phyloP scores from a whole-genome alignment of 805 yeast genomes.

The Ogataea nitratoaversa region DNA sequence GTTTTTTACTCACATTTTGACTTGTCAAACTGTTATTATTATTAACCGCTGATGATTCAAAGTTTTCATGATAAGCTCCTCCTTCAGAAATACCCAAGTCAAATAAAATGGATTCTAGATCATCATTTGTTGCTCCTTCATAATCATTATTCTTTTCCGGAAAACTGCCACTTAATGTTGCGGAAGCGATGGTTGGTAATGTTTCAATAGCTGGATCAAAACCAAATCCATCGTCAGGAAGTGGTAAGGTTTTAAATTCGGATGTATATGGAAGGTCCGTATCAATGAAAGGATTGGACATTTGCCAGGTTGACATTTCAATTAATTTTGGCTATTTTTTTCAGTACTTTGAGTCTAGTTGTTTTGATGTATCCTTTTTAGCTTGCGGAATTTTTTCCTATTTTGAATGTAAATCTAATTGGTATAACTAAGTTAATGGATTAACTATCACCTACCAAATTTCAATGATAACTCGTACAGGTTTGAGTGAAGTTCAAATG shows the following conservation, averaged over 20 bases:
- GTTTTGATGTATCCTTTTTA: not conserved
- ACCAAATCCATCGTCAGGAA: constrained; percentile 54
- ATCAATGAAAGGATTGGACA: constrained; percentile 25
- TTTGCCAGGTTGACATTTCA: constrained; percentile 14
- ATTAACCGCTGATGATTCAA: not conserved
- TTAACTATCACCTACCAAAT: too few relatives aligned
- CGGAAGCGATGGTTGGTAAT: constrained; percentile 19
- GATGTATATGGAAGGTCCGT: constrained; percentile 31
- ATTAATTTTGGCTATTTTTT: not conserved
- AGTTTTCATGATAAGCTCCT: constrained; percentile 2
- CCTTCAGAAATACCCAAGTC: constrained; percentile 35
- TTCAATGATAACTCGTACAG: too few relatives aligned
- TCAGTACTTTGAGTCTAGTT: not conserved
- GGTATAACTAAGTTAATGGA: too few relatives aligned
- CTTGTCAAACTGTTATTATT: constrained; percentile 1
- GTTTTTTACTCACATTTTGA: constrained; percentile 28
- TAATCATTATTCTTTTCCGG: not conserved
- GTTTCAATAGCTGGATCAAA: constrained; percentile 22
- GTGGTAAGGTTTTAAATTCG: constrained; percentile 36
- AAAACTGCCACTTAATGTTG: constrained; percentile 1
- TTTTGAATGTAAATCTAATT: too few relatives aligned
- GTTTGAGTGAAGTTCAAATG: too few relatives aligned
- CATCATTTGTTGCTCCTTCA: constrained; percentile 15
- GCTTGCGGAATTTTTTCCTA: too few relatives aligned
- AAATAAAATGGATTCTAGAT: constrained; percentile 27